Conservation (phyloP, 2,329 filamentous ascomycete species). For the Colletotrichum musae region DNA sequence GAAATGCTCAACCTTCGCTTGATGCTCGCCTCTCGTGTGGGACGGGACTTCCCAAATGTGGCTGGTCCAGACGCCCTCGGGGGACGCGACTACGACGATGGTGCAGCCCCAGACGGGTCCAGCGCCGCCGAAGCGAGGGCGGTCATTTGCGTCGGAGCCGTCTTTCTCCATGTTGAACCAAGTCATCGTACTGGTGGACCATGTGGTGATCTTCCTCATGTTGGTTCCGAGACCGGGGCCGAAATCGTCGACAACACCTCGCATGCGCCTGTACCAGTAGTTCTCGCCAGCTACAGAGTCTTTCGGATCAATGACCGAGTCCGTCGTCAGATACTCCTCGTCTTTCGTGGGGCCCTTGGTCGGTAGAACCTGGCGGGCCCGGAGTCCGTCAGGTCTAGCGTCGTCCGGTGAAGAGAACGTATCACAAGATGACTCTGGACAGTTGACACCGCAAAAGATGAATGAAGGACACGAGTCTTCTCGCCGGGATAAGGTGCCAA, state of each 20-base stretch:
- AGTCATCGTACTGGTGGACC: slow-evolving; percentile 27
- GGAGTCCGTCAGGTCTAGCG: background rate
- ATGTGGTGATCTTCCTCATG: background rate
- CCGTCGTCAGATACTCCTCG: slow-evolving; percentile 13
- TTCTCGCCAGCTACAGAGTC: slow-evolving; percentile 3
- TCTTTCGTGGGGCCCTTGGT: slow-evolving; percentile 9
- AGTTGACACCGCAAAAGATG: background rate
- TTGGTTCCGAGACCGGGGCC: slow-evolving; percentile 15
- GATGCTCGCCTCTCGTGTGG: slow-evolving; percentile 8
- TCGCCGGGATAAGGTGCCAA: background rate
- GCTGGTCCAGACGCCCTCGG: slow-evolving; percentile 33
- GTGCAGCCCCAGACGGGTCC: slow-evolving; percentile 41
- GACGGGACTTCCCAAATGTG: slow-evolving; percentile 42
- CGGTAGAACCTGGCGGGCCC: background rate
- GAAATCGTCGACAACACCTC: slow-evolving; percentile 1
- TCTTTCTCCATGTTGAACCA: slow-evolving; percentile 17
- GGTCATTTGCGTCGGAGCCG: background rate
- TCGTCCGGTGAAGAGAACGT: background rate
- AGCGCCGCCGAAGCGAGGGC: slow-evolving; percentile 33
- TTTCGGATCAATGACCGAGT: slow-evolving; percentile 16
- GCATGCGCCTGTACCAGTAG: slow-evolving; percentile 19
- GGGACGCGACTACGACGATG: slow-evolving; percentile 33
- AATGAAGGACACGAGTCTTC: background rate
- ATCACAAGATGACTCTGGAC: background rate
- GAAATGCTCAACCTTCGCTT: background rate